Conservation (phyloP, 140 eudicot genomes). For the Bidens hawaiensis region DNA sequence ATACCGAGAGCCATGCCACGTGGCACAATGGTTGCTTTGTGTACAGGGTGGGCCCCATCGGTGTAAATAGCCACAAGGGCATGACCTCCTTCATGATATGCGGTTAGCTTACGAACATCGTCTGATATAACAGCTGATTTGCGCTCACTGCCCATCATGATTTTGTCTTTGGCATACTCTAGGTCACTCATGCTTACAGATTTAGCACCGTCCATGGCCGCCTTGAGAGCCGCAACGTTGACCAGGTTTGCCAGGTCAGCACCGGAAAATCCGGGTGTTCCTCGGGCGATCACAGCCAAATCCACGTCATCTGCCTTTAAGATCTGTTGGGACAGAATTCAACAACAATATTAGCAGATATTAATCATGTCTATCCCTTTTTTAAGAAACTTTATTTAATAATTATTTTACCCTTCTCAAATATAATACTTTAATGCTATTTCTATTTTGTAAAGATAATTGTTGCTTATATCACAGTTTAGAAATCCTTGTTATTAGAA, state of each 20-base stretch:
- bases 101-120: constrained; percentile 68
- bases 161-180: constrained; percentile 85
- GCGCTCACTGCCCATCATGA: constrained; percentile 96
- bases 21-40: constrained; percentile 94
- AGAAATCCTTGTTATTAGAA: too few species aligned
- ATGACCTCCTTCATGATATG: constrained; percentile 94
- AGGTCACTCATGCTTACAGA: constrained; percentile 83
- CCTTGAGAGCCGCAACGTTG: constrained; percentile 90
- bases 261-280: constrained; percentile 97
- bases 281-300: constrained; percentile 74
- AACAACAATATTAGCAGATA: not conserved
- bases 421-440: too few species aligned
- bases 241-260: constrained; percentile 97
- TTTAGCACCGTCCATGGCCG: constrained; percentile 97
- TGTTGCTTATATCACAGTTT: too few species aligned
- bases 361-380: too few species aligned
- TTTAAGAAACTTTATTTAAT: too few species aligned
- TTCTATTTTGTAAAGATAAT: too few species aligned
- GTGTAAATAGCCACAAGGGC: constrained; percentile 96
- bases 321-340: constrained; percentile 43
- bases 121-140: constrained; percentile 77
- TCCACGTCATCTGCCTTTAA: constrained; percentile 90
- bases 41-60: constrained; percentile 91
- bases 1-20: constrained; percentile 92
- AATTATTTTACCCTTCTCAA: too few species aligned